Conservation (phyloP, 441 rosid species). For the Jatropha multifida region DNA sequence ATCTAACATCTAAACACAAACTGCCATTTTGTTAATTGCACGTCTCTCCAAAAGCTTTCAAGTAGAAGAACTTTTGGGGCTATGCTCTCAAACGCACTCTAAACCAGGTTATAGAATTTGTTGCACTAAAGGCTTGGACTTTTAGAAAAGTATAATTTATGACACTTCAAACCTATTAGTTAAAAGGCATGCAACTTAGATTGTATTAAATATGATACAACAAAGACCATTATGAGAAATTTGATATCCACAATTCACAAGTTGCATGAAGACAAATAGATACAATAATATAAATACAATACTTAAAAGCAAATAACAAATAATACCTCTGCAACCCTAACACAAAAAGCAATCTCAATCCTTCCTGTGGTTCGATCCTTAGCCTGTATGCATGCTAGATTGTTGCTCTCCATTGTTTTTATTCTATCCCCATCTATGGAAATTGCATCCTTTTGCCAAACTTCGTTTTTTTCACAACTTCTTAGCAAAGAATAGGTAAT, state of each 20-base stretch:
- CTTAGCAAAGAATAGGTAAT: slow-evolving; percentile 70
- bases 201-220: background rate
- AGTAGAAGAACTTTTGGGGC: background rate
- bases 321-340: slow-evolving; percentile 90
- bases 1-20: background rate
- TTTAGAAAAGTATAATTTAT: background rate
- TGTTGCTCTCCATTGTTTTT: slow-evolving; percentile 65
- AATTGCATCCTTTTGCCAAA: slow-evolving; percentile 47
- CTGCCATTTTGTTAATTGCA: background rate
- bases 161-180: slow-evolving; percentile 9
- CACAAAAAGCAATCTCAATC: slow-evolving; percentile 85
- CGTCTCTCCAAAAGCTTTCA: slow-evolving; percentile 2
- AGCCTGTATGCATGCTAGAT: slow-evolving; percentile 88
- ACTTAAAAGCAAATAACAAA: background rate
- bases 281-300: background rate
- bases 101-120: background rate
- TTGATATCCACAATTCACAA: background rate
- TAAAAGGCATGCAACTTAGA: background rate
- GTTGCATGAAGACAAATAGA: slow-evolving; percentile 4
- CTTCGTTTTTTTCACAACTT: slow-evolving; percentile 53
- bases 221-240: slow-evolving; percentile 4
- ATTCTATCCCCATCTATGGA: slow-evolving; percentile 61
- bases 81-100: background rate
- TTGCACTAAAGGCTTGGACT: background rate
- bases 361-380: slow-evolving; percentile 85